Evolutionary conservation across 257 asterid species (phyloP).

Genomic region (Sherardia arvensis): DNA sequence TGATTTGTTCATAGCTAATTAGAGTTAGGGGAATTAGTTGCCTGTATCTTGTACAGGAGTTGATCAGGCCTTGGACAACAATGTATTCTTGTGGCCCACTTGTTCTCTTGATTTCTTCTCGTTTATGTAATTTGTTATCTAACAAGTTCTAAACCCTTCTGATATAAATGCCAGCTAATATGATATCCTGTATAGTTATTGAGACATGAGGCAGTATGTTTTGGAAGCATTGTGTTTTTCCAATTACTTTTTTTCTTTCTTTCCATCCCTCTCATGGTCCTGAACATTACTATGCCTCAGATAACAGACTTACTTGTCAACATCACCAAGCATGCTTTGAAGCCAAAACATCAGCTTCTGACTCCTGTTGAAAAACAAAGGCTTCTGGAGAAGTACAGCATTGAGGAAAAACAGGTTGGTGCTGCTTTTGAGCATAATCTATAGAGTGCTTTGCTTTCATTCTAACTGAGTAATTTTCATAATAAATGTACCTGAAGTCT

Average conservation of each 20-base stretch:
- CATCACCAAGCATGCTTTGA: constrained; percentile 71
- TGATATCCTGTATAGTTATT: too few relatives aligned
- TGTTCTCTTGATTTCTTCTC: not conserved
- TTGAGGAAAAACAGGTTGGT: constrained; percentile 81
- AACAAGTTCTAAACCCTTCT: not conserved
- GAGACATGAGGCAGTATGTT: not conserved
- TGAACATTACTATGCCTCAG: constrained; percentile 26
- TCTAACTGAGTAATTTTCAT: not conserved
- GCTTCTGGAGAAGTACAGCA: constrained; percentile 54
- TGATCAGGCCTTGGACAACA: not conserved
- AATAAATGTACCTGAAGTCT: not conserved
- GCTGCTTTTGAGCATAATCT: not conserved
- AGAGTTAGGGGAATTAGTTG: not conserved
- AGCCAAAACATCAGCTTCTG: constrained; percentile 81
- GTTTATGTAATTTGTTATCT: not conserved
- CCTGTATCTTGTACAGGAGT: too few relatives aligned
- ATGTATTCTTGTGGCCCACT: not conserved
- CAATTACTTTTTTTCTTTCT: not conserved
- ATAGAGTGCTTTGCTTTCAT: not conserved
- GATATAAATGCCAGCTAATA: not conserved
- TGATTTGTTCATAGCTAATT: not conserved
- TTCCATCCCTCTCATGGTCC: constrained; percentile 1
- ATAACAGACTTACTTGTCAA: constrained; percentile 81
- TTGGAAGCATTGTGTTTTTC: not conserved
- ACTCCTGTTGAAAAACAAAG: constrained; percentile 49